Evolutionary conservation across 768 basidiomycete species (phyloP), one percentile per base, ranked within the genome.

Genomic region (Obba rivulosa): DNA sequence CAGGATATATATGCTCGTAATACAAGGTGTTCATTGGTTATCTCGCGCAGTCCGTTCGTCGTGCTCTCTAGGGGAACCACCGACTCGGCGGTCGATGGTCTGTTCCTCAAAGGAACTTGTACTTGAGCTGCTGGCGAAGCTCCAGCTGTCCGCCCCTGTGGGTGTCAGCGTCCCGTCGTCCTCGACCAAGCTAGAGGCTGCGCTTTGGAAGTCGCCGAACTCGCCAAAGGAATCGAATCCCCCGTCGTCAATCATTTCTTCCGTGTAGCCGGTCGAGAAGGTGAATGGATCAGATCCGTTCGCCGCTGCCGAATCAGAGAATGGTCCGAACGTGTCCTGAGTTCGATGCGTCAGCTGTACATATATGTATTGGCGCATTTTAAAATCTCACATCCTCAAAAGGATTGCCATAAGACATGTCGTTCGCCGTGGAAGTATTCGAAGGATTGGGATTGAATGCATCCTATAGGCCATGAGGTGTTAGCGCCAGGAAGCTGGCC

Each of bases 181-280:
- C 35, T 57, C 62, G 18, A 53, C 24, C 9, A 51, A 52, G 7
- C 74, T 73, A 17, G 73, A 71, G 13, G 57, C 58, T 4, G 72
- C 77, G 45, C 70, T 72, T 56, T 87, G 87, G 58, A 91, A 90
- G 54, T 90, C 88, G 14, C 86, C 86, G 58, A 90, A 89, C 46
- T 84, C 80, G 11, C 71, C 72, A 49, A 73, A 73, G 40, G 71
- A 72, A 43, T 83, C 83, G 55, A 88, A 90, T 8, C 85, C 77
- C 3, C 76, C 72, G 45, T 83, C 80, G 41, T 76, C 77, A 61
- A 74, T 71, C 41, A 57, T 51, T 41, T 87, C 87, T 28, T 85
- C 84, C 50, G 80, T 77, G 3, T 73, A 68, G 53, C 79, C 79
- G 2, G 70, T 62, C 2, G 70, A 50, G 46, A 73, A 71, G 4